Evolutionary conservation across 805 yeast genomes (phyloP).

Genomic region (Zygosaccharomyces bisporus): DNA sequence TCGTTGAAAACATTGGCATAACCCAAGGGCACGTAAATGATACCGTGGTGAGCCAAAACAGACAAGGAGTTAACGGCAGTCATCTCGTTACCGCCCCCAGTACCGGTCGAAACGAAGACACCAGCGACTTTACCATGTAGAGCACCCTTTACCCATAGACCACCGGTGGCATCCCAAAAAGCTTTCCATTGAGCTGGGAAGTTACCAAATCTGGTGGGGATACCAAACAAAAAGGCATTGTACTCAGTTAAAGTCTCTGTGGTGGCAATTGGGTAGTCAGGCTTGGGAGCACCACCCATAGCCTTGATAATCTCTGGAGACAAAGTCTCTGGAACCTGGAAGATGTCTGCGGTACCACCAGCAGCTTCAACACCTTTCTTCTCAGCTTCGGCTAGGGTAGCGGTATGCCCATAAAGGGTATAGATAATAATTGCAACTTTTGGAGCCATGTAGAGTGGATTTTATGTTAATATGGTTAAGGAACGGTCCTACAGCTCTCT

Average conservation of each 20-base stretch:
- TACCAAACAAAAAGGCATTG: slow-evolving; percentile 81
- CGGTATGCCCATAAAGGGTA: slow-evolving; percentile 77
- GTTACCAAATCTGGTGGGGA: slow-evolving; percentile 83
- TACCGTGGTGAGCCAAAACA: slow-evolving; percentile 72
- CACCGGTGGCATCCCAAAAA: slow-evolving; percentile 76
- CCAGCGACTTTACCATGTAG: slow-evolving; percentile 73
- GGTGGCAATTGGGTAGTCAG: slow-evolving; percentile 61
- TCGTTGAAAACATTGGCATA: slow-evolving; percentile 54
- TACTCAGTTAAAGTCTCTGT: slow-evolving; percentile 53
- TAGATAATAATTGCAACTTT: slow-evolving; percentile 75
- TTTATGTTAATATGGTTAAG: neutral
- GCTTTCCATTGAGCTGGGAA: slow-evolving; percentile 74
- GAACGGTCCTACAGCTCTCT: neutral
- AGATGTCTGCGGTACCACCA: slow-evolving; percentile 68
- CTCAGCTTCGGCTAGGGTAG: slow-evolving; percentile 62
- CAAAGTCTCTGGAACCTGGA: slow-evolving; percentile 78
- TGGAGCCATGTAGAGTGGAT: slow-evolving; percentile 14
- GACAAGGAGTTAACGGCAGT: slow-evolving; percentile 64
- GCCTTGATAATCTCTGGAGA: slow-evolving; percentile 54
- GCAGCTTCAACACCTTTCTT: slow-evolving; percentile 65
- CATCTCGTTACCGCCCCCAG: slow-evolving; percentile 83
- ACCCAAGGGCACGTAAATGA: slow-evolving; percentile 77
- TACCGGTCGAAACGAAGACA: slow-evolving; percentile 67
- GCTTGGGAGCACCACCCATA: slow-evolving; percentile 62
- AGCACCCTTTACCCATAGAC: slow-evolving; percentile 72